Evolutionary conservation across 179 eudicot species (phyloP).

Genomic region (Carnegiea gigantea): DNA sequence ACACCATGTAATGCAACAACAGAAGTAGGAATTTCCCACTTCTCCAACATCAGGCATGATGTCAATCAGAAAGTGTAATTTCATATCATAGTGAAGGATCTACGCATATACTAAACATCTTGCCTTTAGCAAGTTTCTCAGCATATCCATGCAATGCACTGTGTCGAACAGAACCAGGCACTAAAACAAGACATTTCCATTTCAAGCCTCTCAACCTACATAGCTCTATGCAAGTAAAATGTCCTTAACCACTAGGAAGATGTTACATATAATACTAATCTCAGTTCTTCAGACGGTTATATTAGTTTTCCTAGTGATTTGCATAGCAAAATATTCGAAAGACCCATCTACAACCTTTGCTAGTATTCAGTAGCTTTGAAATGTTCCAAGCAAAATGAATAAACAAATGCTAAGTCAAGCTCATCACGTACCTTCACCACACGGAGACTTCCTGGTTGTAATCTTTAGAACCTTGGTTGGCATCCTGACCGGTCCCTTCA

Average conservation of each 20-base stretch:
- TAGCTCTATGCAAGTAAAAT: background rate
- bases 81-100: background rate
- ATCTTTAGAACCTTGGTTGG: constrained; percentile 83
- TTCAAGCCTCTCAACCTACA: background rate
- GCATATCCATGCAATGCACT: too few relatives aligned
- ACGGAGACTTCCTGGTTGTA: constrained; percentile 89
- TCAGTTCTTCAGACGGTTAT: too few relatives aligned
- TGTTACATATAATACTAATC: too few relatives aligned
- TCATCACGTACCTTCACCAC: constrained; percentile 77
- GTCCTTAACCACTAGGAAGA: background rate
- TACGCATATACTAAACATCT: too few relatives aligned
- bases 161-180: too few relatives aligned
- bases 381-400: background rate
- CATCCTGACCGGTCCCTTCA: constrained; percentile 92
- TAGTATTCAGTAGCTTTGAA: background rate
- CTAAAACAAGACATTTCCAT: too few relatives aligned
- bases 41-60: background rate
- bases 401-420: background rate
- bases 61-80: background rate
- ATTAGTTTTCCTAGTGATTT: background rate
- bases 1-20: too few relatives aligned
- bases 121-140: too few relatives aligned
- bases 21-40: background rate
- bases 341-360: background rate
- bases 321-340: background rate